Percentiles rank a stretch among this genome's conserved stretches.
Conservation (phyloP, 768 basidiomycete genomes). For the Leucosporidium creatinivorum region DNA sequence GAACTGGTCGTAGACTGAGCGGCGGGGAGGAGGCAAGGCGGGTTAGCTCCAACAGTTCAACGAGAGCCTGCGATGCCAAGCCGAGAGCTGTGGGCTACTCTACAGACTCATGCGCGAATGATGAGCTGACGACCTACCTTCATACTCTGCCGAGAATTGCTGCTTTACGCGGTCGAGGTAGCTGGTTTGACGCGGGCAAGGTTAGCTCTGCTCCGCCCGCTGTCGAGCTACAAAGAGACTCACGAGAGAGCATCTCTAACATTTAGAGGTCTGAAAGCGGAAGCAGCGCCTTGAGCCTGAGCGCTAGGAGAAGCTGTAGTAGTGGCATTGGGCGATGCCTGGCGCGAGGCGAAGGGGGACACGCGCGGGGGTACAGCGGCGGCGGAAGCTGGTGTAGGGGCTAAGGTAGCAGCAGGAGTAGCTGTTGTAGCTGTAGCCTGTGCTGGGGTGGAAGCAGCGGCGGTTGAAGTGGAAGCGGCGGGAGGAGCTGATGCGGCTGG, state of each 20-base stretch:
- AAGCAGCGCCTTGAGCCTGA: background rate
- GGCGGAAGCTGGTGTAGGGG: too few species aligned
- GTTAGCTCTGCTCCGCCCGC: constrained; percentile 33
- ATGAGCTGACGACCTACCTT: constrained; percentile 12
- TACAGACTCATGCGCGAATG: background rate
- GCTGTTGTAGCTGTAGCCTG: too few species aligned
- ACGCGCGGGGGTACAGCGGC: too few species aligned
- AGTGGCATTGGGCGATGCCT: too few species aligned
- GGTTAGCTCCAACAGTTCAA: background rate
- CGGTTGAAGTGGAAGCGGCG: too few species aligned
- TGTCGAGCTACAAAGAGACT: background rate
- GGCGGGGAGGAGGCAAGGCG: background rate
- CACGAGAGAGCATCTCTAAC: constrained; percentile 18
- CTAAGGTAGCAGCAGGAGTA: too few species aligned
- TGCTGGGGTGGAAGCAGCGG: too few species aligned
- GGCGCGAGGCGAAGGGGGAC: too few species aligned
- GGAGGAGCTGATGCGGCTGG: too few species aligned
- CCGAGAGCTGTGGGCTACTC: background rate
- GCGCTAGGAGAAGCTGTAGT: background rate
- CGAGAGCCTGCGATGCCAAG: background rate
- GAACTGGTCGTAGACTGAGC: constrained; percentile 32
- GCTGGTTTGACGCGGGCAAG: constrained; percentile 18
- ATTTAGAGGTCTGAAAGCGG: constrained; percentile 26
- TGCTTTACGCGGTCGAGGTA: constrained; percentile 41
- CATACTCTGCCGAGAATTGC: constrained; percentile 36